These are phyloP conservation scores for Pseudocercospora eumusae DNA, from an alignment of 2,329 filamentous ascomycete genomes.

Conservation along the genomic window DNA sequence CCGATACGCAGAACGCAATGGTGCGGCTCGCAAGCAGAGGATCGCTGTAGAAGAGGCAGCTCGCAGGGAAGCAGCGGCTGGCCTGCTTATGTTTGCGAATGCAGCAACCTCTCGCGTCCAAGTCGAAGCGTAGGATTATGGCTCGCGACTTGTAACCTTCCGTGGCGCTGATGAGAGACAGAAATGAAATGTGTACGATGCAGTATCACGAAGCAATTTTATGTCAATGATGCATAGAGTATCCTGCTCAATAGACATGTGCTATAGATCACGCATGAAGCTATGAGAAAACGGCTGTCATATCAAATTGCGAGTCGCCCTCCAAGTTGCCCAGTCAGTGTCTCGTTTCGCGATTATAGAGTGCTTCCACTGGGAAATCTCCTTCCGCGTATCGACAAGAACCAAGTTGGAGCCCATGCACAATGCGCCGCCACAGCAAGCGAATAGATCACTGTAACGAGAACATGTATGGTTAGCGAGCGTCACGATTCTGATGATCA, in stretches of 20 bases:
- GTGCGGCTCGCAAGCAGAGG: conserved; percentile 52
- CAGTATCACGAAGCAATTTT: neutral
- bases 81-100: conserved; percentile 36
- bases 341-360: conserved; percentile 27
- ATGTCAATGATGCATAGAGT: neutral
- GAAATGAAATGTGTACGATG: neutral
- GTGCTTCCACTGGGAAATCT: conserved; percentile 27
- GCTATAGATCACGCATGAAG: neutral
- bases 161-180: neutral
- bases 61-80: conserved; percentile 38
- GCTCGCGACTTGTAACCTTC: neutral
- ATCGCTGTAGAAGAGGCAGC: conserved; percentile 44
- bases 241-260: neutral
- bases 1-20: conserved; percentile 49
- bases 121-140: conserved; percentile 23
- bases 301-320: conserved; percentile 28
- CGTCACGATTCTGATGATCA: neutral
- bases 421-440: conserved; percentile 32
- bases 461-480: neutral
- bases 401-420: conserved; percentile 31
- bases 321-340: conserved; percentile 30
- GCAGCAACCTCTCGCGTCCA: conserved; percentile 21
- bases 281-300: conserved; percentile 8
- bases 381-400: conserved; percentile 30
- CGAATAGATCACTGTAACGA: conserved; percentile 26